phyloP scores from a whole-genome alignment of 768 basidiomycete genomes.

The Lactarius sp. region DNA sequence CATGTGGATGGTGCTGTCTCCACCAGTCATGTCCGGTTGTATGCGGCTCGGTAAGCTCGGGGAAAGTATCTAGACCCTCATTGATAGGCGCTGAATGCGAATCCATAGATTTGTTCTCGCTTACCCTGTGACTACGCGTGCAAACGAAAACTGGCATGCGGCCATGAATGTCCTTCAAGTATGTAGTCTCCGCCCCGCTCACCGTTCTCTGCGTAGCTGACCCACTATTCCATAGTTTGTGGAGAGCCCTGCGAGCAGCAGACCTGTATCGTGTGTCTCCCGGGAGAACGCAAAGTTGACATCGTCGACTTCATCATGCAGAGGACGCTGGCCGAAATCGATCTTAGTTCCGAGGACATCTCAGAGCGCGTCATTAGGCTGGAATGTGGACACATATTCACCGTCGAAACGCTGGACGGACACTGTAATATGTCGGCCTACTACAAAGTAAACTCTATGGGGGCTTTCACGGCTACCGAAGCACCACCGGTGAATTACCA shows the following conservation, averaged over 20 bases:
- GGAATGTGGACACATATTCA: conserved; percentile 38
- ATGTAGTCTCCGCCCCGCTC: neutral
- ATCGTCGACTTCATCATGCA: conserved; percentile 38
- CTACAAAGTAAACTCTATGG: conserved; percentile 31
- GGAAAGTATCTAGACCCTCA: neutral
- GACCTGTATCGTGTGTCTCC: conserved; percentile 33
- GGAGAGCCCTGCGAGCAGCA: conserved; percentile 36
- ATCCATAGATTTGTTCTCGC: conserved; percentile 34
- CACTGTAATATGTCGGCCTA: conserved; percentile 31
- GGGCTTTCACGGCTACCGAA: conserved; percentile 27
- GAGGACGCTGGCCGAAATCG: conserved; percentile 29
- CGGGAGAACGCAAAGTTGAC: conserved; percentile 25
- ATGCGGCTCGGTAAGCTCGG: conserved; percentile 35
- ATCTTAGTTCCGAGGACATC: conserved; percentile 29
- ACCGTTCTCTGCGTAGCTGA: neutral
- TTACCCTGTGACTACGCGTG: conserved; percentile 38
- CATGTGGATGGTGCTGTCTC: conserved; percentile 35
- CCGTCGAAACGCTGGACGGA: conserved; percentile 39
- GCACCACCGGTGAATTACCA: conserved; percentile 32
- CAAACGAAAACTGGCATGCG: conserved; percentile 31
- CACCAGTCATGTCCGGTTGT: conserved; percentile 35
- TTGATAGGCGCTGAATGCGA: neutral
- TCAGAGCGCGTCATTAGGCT: conserved; percentile 31
- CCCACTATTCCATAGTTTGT: conserved; percentile 30
- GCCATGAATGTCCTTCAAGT: conserved; percentile 39